phyloP scores from a whole-genome alignment of 495 filamentous ascomycete genomes.

The Staphylotrichum tortipilum region DNA sequence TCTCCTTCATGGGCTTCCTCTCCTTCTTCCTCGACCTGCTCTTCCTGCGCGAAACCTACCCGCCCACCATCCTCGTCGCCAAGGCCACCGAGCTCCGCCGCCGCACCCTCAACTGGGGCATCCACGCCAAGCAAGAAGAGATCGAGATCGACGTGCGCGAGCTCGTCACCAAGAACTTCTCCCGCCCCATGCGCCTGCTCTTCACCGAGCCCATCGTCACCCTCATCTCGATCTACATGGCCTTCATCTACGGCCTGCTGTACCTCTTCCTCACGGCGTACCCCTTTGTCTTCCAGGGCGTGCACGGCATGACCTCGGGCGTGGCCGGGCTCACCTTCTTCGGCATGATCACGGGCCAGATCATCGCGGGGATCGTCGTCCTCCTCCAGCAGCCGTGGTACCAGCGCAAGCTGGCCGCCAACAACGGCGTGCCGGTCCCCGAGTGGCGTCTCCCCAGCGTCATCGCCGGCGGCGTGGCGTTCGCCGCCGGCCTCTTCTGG shows the following conservation, averaged over 20 bases:
- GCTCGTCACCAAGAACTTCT: slow-evolving; percentile 75
- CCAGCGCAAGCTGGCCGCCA: slow-evolving; percentile 58
- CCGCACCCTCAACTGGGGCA: slow-evolving; percentile 82
- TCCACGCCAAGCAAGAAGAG: slow-evolving; percentile 89
- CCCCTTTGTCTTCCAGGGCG: slow-evolving; percentile 64
- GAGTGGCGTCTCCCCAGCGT: slow-evolving; percentile 82
- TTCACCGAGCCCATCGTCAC: slow-evolving; percentile 75
- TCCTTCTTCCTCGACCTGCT: slow-evolving; percentile 62
- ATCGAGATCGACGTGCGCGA: slow-evolving; percentile 78
- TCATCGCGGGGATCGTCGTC: slow-evolving; percentile 59
- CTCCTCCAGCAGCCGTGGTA: slow-evolving; percentile 60
- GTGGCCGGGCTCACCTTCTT: slow-evolving; percentile 70
- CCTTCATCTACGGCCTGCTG: slow-evolving; percentile 70
- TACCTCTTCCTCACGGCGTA: slow-evolving; percentile 79
- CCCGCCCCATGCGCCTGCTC: slow-evolving; percentile 68
- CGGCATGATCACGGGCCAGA: slow-evolving; percentile 67
- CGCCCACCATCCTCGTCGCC: slow-evolving; percentile 64
- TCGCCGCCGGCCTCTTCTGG: slow-evolving; percentile 75
- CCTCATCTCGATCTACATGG: slow-evolving; percentile 67
- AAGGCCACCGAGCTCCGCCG: slow-evolving; percentile 75
- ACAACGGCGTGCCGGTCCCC: slow-evolving; percentile 64
- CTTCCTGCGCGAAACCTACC: slow-evolving; percentile 77
- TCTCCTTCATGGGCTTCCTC: slow-evolving; percentile 65
- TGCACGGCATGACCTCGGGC: slow-evolving; percentile 60
- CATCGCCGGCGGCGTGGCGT: slow-evolving; percentile 65